Base-by-base conservation (phyloP, 1,284 basidiomycete genomes). In the Leccinum variabile region DNA sequence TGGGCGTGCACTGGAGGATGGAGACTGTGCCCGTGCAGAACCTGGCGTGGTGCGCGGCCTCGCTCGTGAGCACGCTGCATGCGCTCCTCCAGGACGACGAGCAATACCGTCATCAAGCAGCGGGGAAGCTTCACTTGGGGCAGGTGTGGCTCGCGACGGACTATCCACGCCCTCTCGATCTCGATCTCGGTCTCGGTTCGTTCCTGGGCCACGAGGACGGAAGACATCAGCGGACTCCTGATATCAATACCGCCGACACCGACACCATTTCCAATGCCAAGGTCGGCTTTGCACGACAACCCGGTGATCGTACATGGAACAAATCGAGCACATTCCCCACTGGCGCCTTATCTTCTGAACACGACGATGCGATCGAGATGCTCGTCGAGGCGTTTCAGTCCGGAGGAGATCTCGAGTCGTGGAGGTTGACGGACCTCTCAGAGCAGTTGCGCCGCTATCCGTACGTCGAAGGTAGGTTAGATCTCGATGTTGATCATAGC, bases 1-100 rank as follows among this genome's bases (percentile, higher is more conserved):
- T 81, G 1, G 79, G 76, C 1, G 76, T 84, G 10, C 79, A 84
- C 65, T 84, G 83, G 83, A 72, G 80, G 35, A 82, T 82, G 78
- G 82, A 83, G 65, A 79, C 72, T 84, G 28, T 28, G 39, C 67
- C 77, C 0, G 67, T 75, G 1, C 71, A 74, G 18, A 65, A 75
- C 14, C 72, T 84, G 1, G 69, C 74, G 0, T 75, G 76, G 54
- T 85, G 83, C 62, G 81, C 81, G 0, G 73, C 78, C 60, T 75
- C 77, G 1, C 74, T 85, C 37, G 74, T 84, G 54, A 78, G 80
- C 58, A 73, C 75, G 5, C 75, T 84, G 14, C 67, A 67, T 2
- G 68, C 64, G 0, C 66, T 81, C 30, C 75, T 80, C 33, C 71
- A 71, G 22, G 74, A 78, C 16, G 67, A 72, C 1, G 62, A 61